Evolutionary conservation across 2,329 filamentous ascomycete genomes (phyloP).

Genomic region (Colletotrichum simmondsii): DNA sequence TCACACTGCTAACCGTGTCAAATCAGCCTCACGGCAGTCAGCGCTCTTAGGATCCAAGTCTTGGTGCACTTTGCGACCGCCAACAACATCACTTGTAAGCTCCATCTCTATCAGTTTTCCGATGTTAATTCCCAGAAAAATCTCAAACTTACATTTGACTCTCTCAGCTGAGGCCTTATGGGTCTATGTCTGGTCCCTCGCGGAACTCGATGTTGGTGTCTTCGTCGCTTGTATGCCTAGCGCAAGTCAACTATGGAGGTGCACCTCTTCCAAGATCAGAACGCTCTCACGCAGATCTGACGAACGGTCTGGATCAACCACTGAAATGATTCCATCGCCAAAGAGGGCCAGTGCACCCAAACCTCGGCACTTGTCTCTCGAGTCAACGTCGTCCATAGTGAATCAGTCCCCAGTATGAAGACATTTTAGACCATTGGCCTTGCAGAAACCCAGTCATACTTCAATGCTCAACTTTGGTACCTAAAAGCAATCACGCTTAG

Average conservation of each 20-base stretch:
- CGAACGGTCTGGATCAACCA: neutral
- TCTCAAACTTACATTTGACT: neutral
- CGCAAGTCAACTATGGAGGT: slow-evolving; percentile 11
- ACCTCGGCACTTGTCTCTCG: neutral
- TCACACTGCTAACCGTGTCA: neutral
- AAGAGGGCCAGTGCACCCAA: neutral
- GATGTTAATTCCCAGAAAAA: too few species aligned
- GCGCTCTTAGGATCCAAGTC: neutral
- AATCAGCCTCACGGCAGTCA: slow-evolving; percentile 14
- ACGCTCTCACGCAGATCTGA: neutral
- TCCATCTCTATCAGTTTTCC: neutral
- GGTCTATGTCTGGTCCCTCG: slow-evolving; percentile 2
- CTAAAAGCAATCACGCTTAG: neutral
- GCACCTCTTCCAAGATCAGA: neutral
- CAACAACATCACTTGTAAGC: slow-evolving; percentile 4
- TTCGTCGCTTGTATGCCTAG: slow-evolving; percentile 7
- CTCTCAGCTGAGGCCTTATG: neutral
- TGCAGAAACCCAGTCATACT: neutral
- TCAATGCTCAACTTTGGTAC: neutral
- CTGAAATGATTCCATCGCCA: neutral
- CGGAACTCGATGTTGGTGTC: neutral
- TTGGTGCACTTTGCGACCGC: neutral
- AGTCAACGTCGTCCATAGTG: neutral
- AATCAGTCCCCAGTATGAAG: neutral
- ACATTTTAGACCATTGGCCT: neutral